Base-by-base conservation (phyloP, 2,329 filamentous ascomycete species). In the Fusarium hainanense region DNA sequence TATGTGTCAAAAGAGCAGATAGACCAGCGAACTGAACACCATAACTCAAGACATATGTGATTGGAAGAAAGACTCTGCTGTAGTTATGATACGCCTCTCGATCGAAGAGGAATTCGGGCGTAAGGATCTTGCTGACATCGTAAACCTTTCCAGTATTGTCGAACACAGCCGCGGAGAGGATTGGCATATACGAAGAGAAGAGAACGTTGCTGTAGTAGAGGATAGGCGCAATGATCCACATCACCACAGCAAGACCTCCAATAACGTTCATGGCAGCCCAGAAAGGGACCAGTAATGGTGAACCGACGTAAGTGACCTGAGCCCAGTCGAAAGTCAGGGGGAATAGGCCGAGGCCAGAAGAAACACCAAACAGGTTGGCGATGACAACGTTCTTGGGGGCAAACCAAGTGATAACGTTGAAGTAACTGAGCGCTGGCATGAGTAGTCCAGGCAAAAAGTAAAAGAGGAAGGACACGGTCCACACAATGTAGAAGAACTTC, bases 241-340 rank as follows among this genome's bases (percentile, higher is more conserved):
- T 95, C 54, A 96, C 91, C 49, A 94, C 81, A 4, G 93, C 88
- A 51, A 96, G 83, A 7, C 93, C 93, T 61, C 90, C 92, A 28
- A 96, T 88, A 40, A 96, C 93, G 74, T 96, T 96, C 80, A 94
- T 88, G 11, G 93, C 91, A 42, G 93, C 91, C 93, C 93, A 94
- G 79, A 95, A 96, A 0, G 93, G 93, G 0, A 93, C 93, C 18
- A 96, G 85, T 9, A 97, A 83, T 0, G 92, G 93, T 6, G 93
- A 96, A 18, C 93, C 93, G 72, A 97, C 96, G 75, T 95, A 91
- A 1, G 93, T 93, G 67, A 97, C 90, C 76, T 97, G 93, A 1
- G 92, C 92, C 93, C 93, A 97, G 81, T 97, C 93, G 75, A 97
- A 97, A 0, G 93, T 97, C 74, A 97, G 77, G 0, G 93, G 93